Evolutionary conservation across 2,329 filamentous ascomycete species (phyloP).

Genomic region (Pseudogymnoascus sp.): DNA sequence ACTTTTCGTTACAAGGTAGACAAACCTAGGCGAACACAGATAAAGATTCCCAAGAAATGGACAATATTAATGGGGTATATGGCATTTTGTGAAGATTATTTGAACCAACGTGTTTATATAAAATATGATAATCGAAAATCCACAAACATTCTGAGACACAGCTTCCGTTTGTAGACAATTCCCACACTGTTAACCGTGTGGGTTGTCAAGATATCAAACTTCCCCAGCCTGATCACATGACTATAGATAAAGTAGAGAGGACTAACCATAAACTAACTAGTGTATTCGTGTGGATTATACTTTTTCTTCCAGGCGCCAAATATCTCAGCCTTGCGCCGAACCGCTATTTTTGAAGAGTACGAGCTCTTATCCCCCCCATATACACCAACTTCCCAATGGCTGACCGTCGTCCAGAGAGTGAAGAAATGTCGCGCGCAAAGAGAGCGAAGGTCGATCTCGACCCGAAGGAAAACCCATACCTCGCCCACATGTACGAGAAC

Average conservation of each 20-base stretch:
- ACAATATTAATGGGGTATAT: conserved; percentile 1
- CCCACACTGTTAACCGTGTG: background rate
- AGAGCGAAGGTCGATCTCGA: conserved; percentile 36
- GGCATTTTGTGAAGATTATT: conserved; percentile 1
- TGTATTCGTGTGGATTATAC: background rate
- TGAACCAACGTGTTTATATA: background rate
- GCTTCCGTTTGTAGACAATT: background rate
- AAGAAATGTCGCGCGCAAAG: conserved; percentile 40
- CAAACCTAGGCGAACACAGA: conserved; percentile 9
- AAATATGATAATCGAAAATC: conserved; percentile 3
- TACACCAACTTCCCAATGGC: conserved; percentile 35
- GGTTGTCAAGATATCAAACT: background rate
- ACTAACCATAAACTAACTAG: conserved; percentile 1
- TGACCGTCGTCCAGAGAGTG: conserved; percentile 45
- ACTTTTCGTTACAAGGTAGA: conserved; percentile 10
- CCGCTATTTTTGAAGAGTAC: conserved; percentile 8
- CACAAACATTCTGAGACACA: background rate
- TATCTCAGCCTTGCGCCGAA: conserved; percentile 11
- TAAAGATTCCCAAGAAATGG: background rate
- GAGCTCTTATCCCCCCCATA: conserved; percentile 4
- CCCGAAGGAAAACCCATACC: conserved; percentile 69
- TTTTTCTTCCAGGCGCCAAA: conserved; percentile 10
- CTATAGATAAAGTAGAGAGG: background rate
- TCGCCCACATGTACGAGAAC: conserved; percentile 75
- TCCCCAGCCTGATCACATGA: conserved; percentile 8